A percentile compares a stretch with the other conserved stretches of the same genome.
These are phyloP conservation scores for Aspergillus caelatus DNA, from an alignment of 2,329 filamentous ascomycete species.

Conservation along the genomic window DNA sequence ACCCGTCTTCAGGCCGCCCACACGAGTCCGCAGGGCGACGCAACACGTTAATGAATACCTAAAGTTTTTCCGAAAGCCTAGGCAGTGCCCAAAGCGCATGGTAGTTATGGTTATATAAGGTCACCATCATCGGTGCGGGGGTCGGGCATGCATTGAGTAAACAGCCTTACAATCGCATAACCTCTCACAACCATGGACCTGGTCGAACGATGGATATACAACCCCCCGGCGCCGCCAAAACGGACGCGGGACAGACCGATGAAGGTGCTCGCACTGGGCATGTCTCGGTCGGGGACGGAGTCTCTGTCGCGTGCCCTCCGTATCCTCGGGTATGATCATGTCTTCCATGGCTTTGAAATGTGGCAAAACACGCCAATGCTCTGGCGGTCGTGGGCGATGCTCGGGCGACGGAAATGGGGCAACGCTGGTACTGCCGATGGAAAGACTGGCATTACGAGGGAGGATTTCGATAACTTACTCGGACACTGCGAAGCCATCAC, in stretches of 20 bases:
- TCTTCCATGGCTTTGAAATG: too few species aligned
- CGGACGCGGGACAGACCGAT: slow-evolving; percentile 14
- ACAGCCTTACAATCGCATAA: background rate
- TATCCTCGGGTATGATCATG: slow-evolving; percentile 12
- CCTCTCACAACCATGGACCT: background rate
- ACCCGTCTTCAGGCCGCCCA: too few species aligned
- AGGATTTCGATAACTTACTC: slow-evolving; percentile 15
- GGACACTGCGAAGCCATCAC: slow-evolving; percentile 22
- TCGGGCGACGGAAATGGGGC: background rate
- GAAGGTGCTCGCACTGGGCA: slow-evolving; percentile 28
- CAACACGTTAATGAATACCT: too few species aligned
- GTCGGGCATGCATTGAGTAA: background rate
- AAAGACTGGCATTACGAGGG: background rate
- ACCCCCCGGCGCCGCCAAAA: background rate
- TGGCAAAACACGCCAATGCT: slow-evolving; percentile 15
- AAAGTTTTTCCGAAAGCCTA: too few species aligned
- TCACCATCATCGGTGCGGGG: background rate
- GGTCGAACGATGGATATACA: slow-evolving; percentile 6
- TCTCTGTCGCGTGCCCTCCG: slow-evolving; percentile 28
- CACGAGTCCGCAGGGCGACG: too few species aligned
- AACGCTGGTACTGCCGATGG: background rate
- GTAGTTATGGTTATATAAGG: background rate
- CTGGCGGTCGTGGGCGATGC: slow-evolving; percentile 10
- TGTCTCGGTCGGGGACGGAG: slow-evolving; percentile 29
- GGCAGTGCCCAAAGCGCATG: too few species aligned